These are phyloP conservation scores for Cubamyces lactineus DNA, from an alignment of 768 basidiomycete species.

Conservation along the genomic window DNA sequence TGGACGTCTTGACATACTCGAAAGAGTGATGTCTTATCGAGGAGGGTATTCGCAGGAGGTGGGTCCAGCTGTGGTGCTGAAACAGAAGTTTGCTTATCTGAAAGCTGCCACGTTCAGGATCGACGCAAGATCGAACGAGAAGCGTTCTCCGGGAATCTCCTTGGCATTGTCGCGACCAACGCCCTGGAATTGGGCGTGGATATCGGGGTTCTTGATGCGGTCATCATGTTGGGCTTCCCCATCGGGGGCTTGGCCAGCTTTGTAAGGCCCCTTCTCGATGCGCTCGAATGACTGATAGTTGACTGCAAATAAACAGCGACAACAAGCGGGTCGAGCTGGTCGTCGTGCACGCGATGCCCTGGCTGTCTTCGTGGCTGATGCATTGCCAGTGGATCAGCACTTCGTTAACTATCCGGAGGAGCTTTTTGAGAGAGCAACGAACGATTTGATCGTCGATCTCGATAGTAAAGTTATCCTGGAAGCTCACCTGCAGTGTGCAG, in stretches of 20 bases:
- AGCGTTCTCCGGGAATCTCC: slow-evolving; percentile 80
- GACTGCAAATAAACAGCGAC: slow-evolving; percentile 51
- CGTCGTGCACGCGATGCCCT: slow-evolving; percentile 80
- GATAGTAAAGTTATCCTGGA: slow-evolving; percentile 78
- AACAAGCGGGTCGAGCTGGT: slow-evolving; percentile 89
- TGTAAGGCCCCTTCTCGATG: slow-evolving; percentile 44
- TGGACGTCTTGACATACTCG: slow-evolving; percentile 74
- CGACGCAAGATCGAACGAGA: slow-evolving; percentile 83
- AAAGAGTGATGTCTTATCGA: slow-evolving; percentile 79
- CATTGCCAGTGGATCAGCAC: slow-evolving; percentile 71
- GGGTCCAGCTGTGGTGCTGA: neutral
- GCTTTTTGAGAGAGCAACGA: slow-evolving; percentile 63
- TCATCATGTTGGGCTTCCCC: slow-evolving; percentile 89
- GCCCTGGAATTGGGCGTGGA: slow-evolving; percentile 92
- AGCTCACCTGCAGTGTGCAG: slow-evolving; percentile 88
- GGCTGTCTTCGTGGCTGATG: slow-evolving; percentile 71
- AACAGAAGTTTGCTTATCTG: too few species aligned
- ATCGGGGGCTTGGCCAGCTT: slow-evolving; percentile 73
- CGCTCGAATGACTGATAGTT: neutral
- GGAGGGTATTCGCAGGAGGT: slow-evolving; percentile 84
- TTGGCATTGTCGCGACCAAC: slow-evolving; percentile 89
- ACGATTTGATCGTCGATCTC: slow-evolving; percentile 71
- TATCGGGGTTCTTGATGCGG: slow-evolving; percentile 86
- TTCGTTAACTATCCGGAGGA: slow-evolving; percentile 72
- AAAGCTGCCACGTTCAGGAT: slow-evolving; percentile 48